phyloP scores from a whole-genome alignment of 805 yeast genomes.

The Saturnispora diversa region DNA sequence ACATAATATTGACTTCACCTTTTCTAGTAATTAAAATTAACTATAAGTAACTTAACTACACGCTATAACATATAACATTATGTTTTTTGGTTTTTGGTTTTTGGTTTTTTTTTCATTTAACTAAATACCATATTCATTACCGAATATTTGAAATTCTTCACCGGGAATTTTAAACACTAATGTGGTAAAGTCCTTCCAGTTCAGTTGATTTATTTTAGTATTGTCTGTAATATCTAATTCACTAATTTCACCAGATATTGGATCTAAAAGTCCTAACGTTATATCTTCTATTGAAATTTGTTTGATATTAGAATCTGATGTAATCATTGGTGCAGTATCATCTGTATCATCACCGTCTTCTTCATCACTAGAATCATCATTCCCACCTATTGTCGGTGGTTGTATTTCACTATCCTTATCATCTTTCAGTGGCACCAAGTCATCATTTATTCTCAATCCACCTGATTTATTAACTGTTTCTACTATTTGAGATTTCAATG shows the following conservation, averaged over 20 bases:
- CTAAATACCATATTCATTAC: constrained; percentile 7
- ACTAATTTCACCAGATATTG: constrained; percentile 20
- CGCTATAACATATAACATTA: background rate
- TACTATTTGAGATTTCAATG: constrained; percentile 28
- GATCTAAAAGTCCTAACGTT: constrained; percentile 36
- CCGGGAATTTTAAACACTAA: constrained; percentile 34
- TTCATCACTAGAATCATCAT: constrained; percentile 30
- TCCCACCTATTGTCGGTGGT: constrained; percentile 27
- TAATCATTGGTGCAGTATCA: constrained; percentile 17
- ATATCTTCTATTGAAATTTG: constrained; percentile 25
- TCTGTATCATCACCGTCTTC: constrained; percentile 18
- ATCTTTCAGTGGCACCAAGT: constrained; percentile 25
- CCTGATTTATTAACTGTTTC: constrained; percentile 40
- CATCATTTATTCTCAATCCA: constrained; percentile 32
- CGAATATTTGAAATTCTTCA: constrained; percentile 30
- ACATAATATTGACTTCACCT: background rate
- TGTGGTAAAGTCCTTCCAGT: constrained; percentile 34
- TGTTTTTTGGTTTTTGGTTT: background rate
- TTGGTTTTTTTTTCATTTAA: background rate
- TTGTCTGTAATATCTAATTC: constrained; percentile 24
- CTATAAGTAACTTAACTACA: no score
- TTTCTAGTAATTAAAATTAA: no score
- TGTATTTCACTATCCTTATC: constrained; percentile 33
- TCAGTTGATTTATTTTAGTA: constrained; percentile 24
- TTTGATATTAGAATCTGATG: constrained; percentile 15